Evolutionary conservation across 495 filamentous ascomycete species (phyloP).

Genomic region (Trichoderma asperelloides): DNA sequence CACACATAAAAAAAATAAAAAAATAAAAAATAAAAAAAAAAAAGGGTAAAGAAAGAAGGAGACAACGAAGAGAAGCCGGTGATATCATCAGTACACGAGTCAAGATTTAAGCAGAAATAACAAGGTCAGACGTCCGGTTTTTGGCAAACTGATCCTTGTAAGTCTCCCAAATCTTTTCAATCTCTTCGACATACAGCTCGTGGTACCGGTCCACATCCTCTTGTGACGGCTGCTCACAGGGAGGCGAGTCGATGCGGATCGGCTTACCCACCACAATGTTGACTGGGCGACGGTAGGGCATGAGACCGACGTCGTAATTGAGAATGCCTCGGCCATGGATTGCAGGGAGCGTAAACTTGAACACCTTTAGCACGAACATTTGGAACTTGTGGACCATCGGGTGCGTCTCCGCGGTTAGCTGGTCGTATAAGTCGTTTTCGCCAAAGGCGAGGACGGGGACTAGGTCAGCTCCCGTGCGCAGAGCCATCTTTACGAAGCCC

Average conservation of each 20-base stretch:
- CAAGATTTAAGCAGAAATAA: conserved; percentile 58
- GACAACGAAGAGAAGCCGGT: neutral
- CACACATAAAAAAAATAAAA: neutral
- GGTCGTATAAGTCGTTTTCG: conserved; percentile 93
- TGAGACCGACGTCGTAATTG: conserved; percentile 92
- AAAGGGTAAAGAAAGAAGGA: neutral
- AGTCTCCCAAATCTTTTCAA: conserved; percentile 73
- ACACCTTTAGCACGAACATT: conserved; percentile 65
- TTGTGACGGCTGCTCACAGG: conserved; percentile 47
- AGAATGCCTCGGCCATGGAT: conserved; percentile 89
- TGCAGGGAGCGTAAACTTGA: conserved; percentile 90
- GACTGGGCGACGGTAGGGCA: conserved; percentile 82
- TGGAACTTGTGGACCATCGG: conserved; percentile 69
- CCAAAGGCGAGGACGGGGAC: conserved; percentile 89
- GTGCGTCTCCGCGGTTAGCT: conserved; percentile 60
- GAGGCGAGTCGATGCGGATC: conserved; percentile 48
- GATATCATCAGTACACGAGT: neutral
- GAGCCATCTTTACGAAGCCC: conserved; percentile 87
- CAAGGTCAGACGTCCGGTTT: conserved; percentile 62
- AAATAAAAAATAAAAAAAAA: neutral
- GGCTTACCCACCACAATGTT: conserved; percentile 84
- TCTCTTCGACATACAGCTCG: conserved; percentile 63
- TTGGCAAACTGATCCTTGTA: conserved; percentile 82
- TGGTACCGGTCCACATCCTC: conserved; percentile 76
- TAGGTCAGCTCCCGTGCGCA: conserved; percentile 80